Base-by-base conservation (phyloP, 148 eudicot genomes). In the Rhododendron henanense region DNA sequence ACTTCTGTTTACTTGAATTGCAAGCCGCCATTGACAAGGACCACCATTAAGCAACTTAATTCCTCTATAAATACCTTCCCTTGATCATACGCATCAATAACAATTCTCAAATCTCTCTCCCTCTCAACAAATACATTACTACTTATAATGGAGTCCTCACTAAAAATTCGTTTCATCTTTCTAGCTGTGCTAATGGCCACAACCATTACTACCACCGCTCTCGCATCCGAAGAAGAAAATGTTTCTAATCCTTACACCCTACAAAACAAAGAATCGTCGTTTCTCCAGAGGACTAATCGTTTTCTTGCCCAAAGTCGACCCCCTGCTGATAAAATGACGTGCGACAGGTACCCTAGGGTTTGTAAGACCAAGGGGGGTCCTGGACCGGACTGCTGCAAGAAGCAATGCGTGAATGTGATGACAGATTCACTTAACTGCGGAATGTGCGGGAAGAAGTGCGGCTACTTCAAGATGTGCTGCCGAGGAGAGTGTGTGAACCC, bases 301-400 rank as follows among this genome's bases (percentile, higher is more conserved):
- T 51, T 88, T 35, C 79, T 77, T 28, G 67, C 83, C 13, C 87
- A 50, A 23, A 82, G 23, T 21, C 0, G 19, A 13, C 55, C 55
- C 1, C 83, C 25, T 63, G 74, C 47, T 35, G 9, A n/a, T 61
- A 81, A 10, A 0, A 75, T 76, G 85, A 87, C 90, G 35, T 92
- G 92, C 59, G 82, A 91, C 76, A 87, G 33, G 85, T 92, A 87
- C 86, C 96, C 96, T 67, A 91, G 92, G 74, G 88, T 91, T 39
- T 94, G 96, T 39, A 91, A 48, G 28, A 69, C 57, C 7, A 91
- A 86, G 45, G 94, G 94, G 1, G 90, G 94, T 74, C 88, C 88
- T 0, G 95, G 94, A 1, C 94, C 80, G 0, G 94, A 93, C 41
- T 94, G 97, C 28, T 94, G 97, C 79, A 84, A 88, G 81, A 94